Evolutionary conservation across 768 basidiomycete genomes (phyloP), one percentile per base, ranked within the genome.

Genomic region (Pholiota microspora): DNA sequence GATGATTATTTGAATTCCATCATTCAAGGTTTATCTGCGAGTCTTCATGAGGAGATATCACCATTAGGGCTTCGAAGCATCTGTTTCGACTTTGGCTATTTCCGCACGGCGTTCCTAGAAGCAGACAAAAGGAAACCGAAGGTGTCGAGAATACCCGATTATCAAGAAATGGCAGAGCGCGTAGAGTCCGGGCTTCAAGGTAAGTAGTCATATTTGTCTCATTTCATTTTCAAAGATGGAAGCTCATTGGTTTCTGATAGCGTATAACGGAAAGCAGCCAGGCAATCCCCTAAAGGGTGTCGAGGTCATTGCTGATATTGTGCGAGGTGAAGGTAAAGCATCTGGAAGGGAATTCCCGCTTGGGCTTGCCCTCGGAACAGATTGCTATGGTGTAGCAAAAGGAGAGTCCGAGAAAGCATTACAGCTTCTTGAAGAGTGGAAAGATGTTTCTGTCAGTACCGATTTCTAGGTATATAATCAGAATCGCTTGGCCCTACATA

Each of bases 11-110:
- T n/a, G n/a, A n/a, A n/a, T n/a, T n/a, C n/a, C n/a, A n/a, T n/a
- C n/a, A n/a, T 27, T 40, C 27, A 24, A 72, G 76, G 71, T 6
- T 52, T 72, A 55, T 67, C 70, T 7, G 57, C 56, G 16, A 66
- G 67, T 0, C 64, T 75, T 2, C 64, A 73, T 42, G 69, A 65
- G 7, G 74, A 77, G 56, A 69, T 76, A 5, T 62, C 71, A 0
- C 71, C 74, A 1, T 58, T 75, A 21, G 75, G 76, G 3, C 58
- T 77, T 4, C 65, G 71, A 27, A 70, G 70, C 49, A 64, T 69
- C 27, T 72, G 71, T 46, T 54, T 75, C 28, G 74, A 77, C 32
- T 68, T 73, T 38, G 74, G 74, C 2, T 75, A 72, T 61, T 75
- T 75, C 63, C 64, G 74, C 12, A 75, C 74, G 0, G 56, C 64